A percentile compares a stretch with the other conserved stretches of the same genome.
These are phyloP conservation scores for Stemphylium lycopersici DNA, from an alignment of 2,329 filamentous ascomycete genomes.

Conservation along the genomic window DNA sequence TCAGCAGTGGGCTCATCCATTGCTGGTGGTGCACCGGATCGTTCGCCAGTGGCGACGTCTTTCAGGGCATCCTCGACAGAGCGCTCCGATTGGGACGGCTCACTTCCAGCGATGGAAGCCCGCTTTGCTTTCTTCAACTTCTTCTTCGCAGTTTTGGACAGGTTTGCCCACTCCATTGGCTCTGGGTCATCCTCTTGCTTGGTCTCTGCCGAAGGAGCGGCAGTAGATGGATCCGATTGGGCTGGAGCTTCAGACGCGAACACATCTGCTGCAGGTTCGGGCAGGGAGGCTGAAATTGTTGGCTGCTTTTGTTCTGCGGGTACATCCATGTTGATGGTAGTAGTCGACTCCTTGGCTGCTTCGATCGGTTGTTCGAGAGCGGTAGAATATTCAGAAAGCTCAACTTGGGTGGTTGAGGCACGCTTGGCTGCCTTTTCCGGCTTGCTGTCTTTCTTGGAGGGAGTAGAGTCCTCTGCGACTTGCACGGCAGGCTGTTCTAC, in stretches of 20 bases:
- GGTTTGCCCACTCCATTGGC: conserved; percentile 16
- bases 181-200: conserved; percentile 10
- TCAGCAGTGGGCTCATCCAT: background rate
- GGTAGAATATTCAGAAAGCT: background rate
- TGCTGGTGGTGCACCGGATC: background rate
- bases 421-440: conserved; percentile 29
- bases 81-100: conserved; percentile 16
- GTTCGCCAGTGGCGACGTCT: conserved; percentile 7
- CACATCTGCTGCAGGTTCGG: background rate
- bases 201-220: background rate
- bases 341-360: background rate
- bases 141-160: conserved; percentile 39
- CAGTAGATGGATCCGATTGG: background rate
- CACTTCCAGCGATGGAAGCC: conserved; percentile 21
- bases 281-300: background rate
- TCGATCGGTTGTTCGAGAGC: background rate
- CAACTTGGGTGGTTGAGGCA: conserved; percentile 9
- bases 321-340: background rate
- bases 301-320: background rate
- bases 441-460: conserved; percentile 31
- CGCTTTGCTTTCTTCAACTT: conserved; percentile 39
- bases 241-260: background rate
- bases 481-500: background rate
- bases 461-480: conserved; percentile 9
- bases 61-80: conserved; percentile 11